Conservation (phyloP, 805 yeast genomes). For the Hanseniaspora vineae region DNA sequence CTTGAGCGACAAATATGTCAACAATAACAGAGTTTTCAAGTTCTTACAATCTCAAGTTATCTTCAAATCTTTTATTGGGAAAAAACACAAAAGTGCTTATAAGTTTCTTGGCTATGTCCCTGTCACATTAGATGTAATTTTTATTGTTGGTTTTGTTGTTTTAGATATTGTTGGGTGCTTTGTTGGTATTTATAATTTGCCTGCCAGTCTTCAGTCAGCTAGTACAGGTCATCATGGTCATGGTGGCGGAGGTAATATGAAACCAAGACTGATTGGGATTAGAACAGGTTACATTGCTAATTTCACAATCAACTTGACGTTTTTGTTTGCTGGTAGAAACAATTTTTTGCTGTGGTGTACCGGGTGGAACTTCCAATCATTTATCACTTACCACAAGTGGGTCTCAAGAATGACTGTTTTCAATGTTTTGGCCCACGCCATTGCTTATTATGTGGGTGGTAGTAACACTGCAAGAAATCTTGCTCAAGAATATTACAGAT, state of each 20-base stretch:
- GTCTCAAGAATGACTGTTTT: constrained; percentile 31
- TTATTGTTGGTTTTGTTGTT: constrained; percentile 5
- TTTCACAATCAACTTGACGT: constrained; percentile 39
- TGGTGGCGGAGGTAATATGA: not conserved
- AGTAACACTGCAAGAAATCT: constrained; percentile 28
- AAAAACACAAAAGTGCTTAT: not conserved
- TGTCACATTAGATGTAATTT: constrained; percentile 3
- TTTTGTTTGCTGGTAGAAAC: constrained; percentile 56
- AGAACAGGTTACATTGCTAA: constrained; percentile 35
- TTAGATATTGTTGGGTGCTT: constrained; percentile 4
- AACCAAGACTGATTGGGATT: constrained; percentile 5
- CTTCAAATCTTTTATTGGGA: not conserved
- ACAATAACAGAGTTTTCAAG: not conserved
- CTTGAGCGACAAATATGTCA: not conserved
- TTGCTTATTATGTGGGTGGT: constrained; percentile 4
- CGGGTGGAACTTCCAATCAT: constrained; percentile 47
- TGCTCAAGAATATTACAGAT: constrained; percentile 28
- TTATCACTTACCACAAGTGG: constrained; percentile 52
- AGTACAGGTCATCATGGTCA: not conserved
- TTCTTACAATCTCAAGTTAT: not conserved
- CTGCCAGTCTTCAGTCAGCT: too few relatives aligned
- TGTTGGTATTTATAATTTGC: constrained; percentile 6
- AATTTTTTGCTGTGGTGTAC: constrained; percentile 47
- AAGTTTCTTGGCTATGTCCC: constrained; percentile 1
- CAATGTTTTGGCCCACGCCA: constrained; percentile 6